Percentiles rank a stretch among this genome's conserved stretches.
Conservation (phyloP, 257 asterid genomes). For the Cordia subcordata region DNA sequence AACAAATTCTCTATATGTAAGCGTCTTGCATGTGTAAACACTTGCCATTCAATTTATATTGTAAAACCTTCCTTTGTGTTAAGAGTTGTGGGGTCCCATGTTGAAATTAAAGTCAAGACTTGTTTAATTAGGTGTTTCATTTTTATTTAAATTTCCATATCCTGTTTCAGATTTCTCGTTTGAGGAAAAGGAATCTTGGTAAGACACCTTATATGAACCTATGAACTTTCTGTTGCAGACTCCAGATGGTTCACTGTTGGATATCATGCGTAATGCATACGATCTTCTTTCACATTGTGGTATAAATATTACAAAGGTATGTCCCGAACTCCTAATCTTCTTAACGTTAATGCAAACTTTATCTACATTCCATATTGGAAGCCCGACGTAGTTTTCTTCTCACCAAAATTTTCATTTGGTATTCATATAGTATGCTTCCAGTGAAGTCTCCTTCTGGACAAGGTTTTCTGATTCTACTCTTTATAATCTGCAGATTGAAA, state of each 20-base stretch:
- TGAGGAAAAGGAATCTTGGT: not conserved
- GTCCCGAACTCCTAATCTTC: constrained; percentile 13
- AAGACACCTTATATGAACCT: constrained; percentile 3
- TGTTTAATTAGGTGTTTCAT: not conserved
- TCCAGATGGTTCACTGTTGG: constrained; percentile 96
- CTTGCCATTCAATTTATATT: not conserved
- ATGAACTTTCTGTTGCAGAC: constrained; percentile 61
- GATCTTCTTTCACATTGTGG: constrained; percentile 85
- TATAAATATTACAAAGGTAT: constrained; percentile 76
- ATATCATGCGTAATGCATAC: constrained; percentile 91
- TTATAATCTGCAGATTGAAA: constrained; percentile 50
- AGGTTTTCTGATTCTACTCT: constrained; percentile 5
- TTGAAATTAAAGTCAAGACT: not conserved
- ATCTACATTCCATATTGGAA: too few species aligned
- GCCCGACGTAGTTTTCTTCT: not conserved
- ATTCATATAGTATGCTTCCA: not conserved
- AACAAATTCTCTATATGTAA: too few species aligned
- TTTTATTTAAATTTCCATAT: not conserved
- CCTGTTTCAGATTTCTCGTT: not conserved
- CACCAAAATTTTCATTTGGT: not conserved
- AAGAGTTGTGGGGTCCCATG: not conserved
- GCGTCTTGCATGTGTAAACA: not conserved
- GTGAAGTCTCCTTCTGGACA: constrained; percentile 4
- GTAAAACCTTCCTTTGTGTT: not conserved
- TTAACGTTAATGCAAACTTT: constrained; percentile 7